Evolutionary conservation across 768 basidiomycete species (phyloP).

Genomic region (Psilocybe azurescens): DNA sequence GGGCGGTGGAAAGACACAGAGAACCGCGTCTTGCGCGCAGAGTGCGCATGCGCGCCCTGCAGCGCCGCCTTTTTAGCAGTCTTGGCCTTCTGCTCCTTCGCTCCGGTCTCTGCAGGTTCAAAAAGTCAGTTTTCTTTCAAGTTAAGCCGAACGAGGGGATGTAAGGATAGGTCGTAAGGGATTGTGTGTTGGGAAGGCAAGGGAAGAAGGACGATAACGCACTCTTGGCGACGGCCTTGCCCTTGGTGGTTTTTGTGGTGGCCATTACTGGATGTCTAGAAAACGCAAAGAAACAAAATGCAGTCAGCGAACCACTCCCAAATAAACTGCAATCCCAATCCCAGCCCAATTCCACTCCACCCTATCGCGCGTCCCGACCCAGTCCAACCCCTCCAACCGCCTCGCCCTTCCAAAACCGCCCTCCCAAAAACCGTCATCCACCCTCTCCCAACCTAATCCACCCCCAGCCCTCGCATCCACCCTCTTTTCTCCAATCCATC

Average conservation of each 20-base stretch:
- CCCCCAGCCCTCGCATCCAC: constrained; percentile 1
- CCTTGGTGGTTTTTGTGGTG: constrained; percentile 70
- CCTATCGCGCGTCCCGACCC: too few relatives aligned
- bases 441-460: neutral
- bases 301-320: neutral
- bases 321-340: neutral
- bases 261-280: constrained; percentile 54
- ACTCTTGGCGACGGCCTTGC: constrained; percentile 60
- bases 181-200: too few relatives aligned
- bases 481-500: too few relatives aligned
- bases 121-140: neutral
- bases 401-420: neutral
- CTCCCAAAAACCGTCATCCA: constrained; percentile 24
- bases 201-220: constrained; percentile 21
- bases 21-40: constrained; percentile 80
- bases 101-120: constrained; percentile 32
- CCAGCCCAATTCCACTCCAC: constrained; percentile 2
- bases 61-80: constrained; percentile 96
- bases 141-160: neutral
- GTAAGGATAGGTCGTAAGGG: too few relatives aligned
- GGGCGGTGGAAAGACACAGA: constrained; percentile 96
- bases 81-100: constrained; percentile 79
- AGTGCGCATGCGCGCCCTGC: constrained; percentile 80
- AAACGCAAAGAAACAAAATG: neutral
- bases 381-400: too few relatives aligned